Evolutionary conservation across 106 monocot species (phyloP).

Genomic region (Phalaenopsis aphrodite): DNA sequence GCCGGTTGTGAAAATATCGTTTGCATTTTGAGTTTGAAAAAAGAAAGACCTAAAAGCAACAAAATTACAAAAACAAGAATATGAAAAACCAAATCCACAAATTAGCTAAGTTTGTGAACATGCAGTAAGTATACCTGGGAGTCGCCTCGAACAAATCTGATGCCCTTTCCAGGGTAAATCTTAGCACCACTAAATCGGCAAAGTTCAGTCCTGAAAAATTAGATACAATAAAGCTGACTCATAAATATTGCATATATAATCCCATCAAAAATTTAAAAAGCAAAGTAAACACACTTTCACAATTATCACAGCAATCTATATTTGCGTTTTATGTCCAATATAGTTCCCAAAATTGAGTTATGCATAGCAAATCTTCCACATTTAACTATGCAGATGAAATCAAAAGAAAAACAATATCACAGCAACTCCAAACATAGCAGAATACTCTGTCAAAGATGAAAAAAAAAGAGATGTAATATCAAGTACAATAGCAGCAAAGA

Average conservation of each 20-base stretch:
- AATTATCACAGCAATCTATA: not conserved
- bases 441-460: not conserved
- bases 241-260: not conserved
- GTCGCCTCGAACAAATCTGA: slow-evolving; percentile 51
- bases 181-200: slow-evolving; percentile 64
- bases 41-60: slow-evolving; percentile 36
- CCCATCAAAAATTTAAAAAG: not conserved
- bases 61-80: not conserved
- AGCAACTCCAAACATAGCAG: not conserved
- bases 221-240: not conserved
- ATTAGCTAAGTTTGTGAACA: not conserved
- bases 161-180: slow-evolving; percentile 67
- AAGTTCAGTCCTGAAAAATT: slow-evolving; percentile 22
- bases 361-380: not conserved
- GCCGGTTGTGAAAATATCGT: slow-evolving; percentile 51
- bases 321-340: not conserved
- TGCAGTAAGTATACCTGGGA: slow-evolving; percentile 34
- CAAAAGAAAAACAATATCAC: not conserved
- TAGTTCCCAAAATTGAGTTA: not conserved
- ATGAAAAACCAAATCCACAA: not conserved
- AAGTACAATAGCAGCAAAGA: not conserved
- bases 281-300: not conserved
- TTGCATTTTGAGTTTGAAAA: slow-evolving; percentile 67
- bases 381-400: not conserved
- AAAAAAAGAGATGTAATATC: not conserved